phyloP scores from a whole-genome alignment of 2,329 filamentous ascomycete genomes.

The Xylariales sp. region DNA sequence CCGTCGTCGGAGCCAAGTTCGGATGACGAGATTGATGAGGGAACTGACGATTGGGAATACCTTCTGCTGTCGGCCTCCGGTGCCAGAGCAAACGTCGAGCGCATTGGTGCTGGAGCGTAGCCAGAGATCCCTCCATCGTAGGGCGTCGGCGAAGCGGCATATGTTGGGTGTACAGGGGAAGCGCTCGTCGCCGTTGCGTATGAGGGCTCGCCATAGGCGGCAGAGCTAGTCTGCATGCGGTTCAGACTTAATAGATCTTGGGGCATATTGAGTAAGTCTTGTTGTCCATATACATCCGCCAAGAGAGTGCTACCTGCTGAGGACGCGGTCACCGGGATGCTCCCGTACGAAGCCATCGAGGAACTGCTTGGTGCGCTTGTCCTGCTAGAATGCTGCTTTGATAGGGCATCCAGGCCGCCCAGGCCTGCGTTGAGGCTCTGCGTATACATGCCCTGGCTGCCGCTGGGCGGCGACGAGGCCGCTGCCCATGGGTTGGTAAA shows the following conservation, averaged over 20 bases:
- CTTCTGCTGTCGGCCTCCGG: constrained; percentile 58
- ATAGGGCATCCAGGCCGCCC: constrained; percentile 48
- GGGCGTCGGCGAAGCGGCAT: constrained; percentile 62
- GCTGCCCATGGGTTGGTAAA: constrained; percentile 89
- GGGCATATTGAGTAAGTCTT: constrained; percentile 64
- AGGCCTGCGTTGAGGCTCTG: constrained; percentile 55
- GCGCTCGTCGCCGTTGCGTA: constrained; percentile 63
- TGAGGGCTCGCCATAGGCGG: constrained; percentile 65
- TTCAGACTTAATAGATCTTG: constrained; percentile 72
- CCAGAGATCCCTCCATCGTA: constrained; percentile 65
- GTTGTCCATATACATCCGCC: constrained; percentile 53
- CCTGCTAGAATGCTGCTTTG: constrained; percentile 53
- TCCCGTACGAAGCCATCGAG: constrained; percentile 68
- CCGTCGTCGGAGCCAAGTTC: constrained; percentile 33
- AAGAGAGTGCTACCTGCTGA: constrained; percentile 68
- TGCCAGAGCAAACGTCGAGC: constrained; percentile 53
- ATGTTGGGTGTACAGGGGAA: constrained; percentile 61
- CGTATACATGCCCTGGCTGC: constrained; percentile 61
- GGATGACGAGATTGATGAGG: constrained; percentile 43
- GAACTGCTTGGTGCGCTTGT: constrained; percentile 54
- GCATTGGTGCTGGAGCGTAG: constrained; percentile 63
- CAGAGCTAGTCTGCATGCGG: constrained; percentile 56
- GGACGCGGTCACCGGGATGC: constrained; percentile 67
- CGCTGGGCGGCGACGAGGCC: constrained; percentile 46
- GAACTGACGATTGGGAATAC: constrained; percentile 80